Evolutionary conservation across 257 asterid genomes (phyloP), one percentile per base, ranked within the genome.

Genomic region (Lycium barbarum): DNA sequence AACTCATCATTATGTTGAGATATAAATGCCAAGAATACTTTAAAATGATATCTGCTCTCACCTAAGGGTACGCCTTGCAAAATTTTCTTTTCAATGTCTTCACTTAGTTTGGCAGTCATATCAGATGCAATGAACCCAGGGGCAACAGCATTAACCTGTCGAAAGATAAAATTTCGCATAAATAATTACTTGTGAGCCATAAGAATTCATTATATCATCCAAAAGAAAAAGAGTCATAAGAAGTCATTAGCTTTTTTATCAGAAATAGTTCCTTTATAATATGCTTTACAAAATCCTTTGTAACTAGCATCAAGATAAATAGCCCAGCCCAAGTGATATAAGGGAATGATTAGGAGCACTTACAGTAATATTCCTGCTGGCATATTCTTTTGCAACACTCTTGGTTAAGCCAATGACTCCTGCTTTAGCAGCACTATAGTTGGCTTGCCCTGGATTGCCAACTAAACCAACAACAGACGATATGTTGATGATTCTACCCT

Each of bases 351-450:
- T 78, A 51, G 20, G 63, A 76, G 87, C 80, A 89, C 98, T 90
- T 83, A 96, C 99, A 84, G 91, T 93, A 54, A 96, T 91, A 83
- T 94, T 93, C 92, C 98, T 90, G 92, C 99, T 95, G 81, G 99
- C 88, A 82, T 95, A 97, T 88, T 97, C 99, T 90, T 93, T 97
- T 61, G 99, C 99, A 79, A 97, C 99, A 36, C 93, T 72, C 92
- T 97, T 97, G 40, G 98, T 97, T 66, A 97, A 87, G 84, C 99
- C 99, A 90, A 97, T 94, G 38, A 97, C 99, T 78, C 99, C 99
- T 2, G 99, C 99, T 91, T 97, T 95, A 87, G 99, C 99, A 83
- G 99, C 99, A 88, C 98, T 94, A 45, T 97, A 97, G 86, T 97
- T 97, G 89, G 99, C 97, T 93, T 97, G 99, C 67, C 99, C 99